Conservation (phyloP, 495 filamentous ascomycete species). For the Aspergillus homomorphus region DNA sequence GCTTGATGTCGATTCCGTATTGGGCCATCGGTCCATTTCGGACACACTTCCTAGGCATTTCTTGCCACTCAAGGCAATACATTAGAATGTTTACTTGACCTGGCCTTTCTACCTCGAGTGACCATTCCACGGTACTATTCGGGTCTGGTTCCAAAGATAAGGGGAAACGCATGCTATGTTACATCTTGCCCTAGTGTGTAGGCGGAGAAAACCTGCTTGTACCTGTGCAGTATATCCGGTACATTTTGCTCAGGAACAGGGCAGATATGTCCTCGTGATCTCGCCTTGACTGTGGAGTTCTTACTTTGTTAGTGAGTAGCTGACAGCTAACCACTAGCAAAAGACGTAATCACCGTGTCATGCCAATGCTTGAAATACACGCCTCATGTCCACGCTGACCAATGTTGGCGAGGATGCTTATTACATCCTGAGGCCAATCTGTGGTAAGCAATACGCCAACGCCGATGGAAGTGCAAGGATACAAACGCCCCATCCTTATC, state of each 20-base stretch:
- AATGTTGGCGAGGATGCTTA: not conserved
- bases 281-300: not conserved
- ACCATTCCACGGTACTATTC: too few relatives aligned
- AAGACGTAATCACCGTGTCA: not conserved
- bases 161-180: too few relatives aligned
- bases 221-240: too few relatives aligned
- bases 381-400: not conserved
- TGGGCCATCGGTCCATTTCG: too few relatives aligned
- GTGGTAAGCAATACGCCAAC: not conserved
- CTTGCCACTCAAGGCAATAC: too few relatives aligned
- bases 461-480: not conserved
- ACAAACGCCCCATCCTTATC: not conserved
- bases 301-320: not conserved
- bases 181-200: too few relatives aligned
- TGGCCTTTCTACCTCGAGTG: too few relatives aligned
- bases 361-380: not conserved
- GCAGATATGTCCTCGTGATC: not conserved
- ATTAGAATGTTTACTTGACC: too few relatives aligned
- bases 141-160: too few relatives aligned
- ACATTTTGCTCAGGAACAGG: not conserved
- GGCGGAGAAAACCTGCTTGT: too few relatives aligned
- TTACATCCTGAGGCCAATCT: not conserved
- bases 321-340: not conserved
- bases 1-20: too few relatives aligned
- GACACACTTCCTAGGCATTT: too few relatives aligned